Evolutionary conservation across 371 early-diverging fungal species (phyloP).

Genomic region (Batrachochytrium dendrobatidis): DNA sequence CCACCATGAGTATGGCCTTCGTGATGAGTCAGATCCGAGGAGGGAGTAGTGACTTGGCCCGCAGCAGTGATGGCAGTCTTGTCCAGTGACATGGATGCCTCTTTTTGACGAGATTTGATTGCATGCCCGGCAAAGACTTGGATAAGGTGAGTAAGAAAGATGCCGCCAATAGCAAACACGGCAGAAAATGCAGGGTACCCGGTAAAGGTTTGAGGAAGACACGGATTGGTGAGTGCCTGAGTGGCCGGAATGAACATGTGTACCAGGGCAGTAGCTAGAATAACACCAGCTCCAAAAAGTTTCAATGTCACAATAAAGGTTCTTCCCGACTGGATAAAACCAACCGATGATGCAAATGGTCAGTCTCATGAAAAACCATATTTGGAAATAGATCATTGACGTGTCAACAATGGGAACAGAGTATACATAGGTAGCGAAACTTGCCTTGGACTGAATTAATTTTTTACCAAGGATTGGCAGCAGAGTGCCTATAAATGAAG

Average conservation of each 20-base stretch:
- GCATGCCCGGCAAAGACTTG: conserved; percentile 10
- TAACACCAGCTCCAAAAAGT: conserved; percentile 26
- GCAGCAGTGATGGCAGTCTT: neutral
- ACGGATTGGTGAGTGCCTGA: conserved; percentile 16
- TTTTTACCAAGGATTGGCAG: conserved; percentile 13
- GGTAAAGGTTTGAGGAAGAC: conserved; percentile 22
- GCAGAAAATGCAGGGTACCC: conserved; percentile 15
- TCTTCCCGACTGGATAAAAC: neutral
- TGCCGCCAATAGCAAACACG: conserved; percentile 20
- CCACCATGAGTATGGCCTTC: conserved; percentile 14
- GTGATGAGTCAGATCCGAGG: conserved; percentile 8
- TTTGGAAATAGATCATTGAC: too few relatives aligned
- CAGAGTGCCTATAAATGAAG: conserved; percentile 22
- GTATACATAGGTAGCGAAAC: conserved; percentile 4
- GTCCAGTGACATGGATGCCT: neutral
- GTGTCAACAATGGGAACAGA: too few relatives aligned
- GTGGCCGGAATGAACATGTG: conserved; percentile 26
- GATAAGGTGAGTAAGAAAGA: conserved; percentile 20
- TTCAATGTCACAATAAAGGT: conserved; percentile 7
- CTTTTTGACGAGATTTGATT: neutral
- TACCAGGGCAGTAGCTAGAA: conserved; percentile 21
- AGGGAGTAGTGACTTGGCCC: neutral
- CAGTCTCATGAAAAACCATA: too few relatives aligned
- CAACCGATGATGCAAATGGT: too few relatives aligned
- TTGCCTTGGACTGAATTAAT: neutral